Base-by-base conservation (phyloP, 164 flowering plant species). In the Malania oleifera region DNA sequence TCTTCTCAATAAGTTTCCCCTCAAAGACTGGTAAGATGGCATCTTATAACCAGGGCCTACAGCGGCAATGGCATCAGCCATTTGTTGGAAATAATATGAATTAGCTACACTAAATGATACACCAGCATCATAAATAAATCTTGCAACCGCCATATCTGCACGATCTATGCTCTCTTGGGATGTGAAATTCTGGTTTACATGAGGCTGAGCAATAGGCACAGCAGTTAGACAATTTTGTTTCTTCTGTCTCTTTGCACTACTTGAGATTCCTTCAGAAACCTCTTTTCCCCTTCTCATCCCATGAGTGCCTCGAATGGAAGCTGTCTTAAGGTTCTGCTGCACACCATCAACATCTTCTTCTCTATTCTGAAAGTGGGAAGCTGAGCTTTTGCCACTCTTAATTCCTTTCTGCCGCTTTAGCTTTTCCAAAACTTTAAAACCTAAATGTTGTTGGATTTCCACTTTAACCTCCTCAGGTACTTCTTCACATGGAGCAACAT, bases 41-140 rank as follows among this genome's bases (percentile, higher is more conserved):
- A 63, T 57, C 65, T 67, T 75, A 51, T 68, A 73, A 5, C 80
- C 81, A 52, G 80, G 78, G 39, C 84, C 80, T 5, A 52, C 72
- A 40, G 76, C 70, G 67, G 73, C 74, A 54, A 77, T 80, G 18
- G 80, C 77, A 70, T 75, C 76, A 37, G 67, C 75, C 82, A 77
- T 77, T 48, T 41, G 66, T 56, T 77, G 82, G 41, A 67, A 77
- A 65, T 66, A 69, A 9, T 43, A 48, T 2, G 82, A 80, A 39
- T 75, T 73, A 8, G 70, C 75, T 11, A 76, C 78, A 71, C 40
- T 67, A 46, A 75, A 67, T 49, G 74, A 74, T 48, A 75, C 41
- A 19, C 75, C 74, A 45, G 71, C 68, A 31, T 80, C 78, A 52
- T 72, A 77, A 62, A 74, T 44, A 57, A 70, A 80, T 58, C 68